Percentiles rank a stretch among this genome's conserved stretches.
Conservation (phyloP, 1,139 yeast species). For the Taphrina communis region DNA sequence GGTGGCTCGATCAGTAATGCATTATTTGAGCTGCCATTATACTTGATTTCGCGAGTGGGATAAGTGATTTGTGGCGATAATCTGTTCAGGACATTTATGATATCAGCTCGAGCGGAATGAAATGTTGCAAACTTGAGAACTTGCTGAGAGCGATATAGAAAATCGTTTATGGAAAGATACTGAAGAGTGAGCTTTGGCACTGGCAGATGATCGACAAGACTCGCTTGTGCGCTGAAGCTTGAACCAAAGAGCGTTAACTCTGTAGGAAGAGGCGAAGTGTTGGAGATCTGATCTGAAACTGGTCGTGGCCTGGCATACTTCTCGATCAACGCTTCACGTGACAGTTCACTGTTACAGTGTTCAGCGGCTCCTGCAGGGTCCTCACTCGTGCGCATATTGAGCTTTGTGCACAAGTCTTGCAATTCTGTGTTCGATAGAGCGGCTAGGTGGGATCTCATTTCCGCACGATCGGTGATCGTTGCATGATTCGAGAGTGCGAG, state of each 20-base stretch:
- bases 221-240: not conserved
- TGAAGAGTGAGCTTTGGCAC: constrained; percentile 49
- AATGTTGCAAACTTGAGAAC: constrained; percentile 47
- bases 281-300: constrained; percentile 18
- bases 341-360: constrained; percentile 34
- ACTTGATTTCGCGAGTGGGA: constrained; percentile 38
- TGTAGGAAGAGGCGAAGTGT: constrained; percentile 7
- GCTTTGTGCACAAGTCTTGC: constrained; percentile 1
- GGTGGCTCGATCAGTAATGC: constrained; percentile 48
- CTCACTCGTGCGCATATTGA: constrained; percentile 2
- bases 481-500: constrained; percentile 51
- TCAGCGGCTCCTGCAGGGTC: too few species aligned
- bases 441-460: constrained; percentile 49
- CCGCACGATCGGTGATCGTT: constrained; percentile 48
- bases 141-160: constrained; percentile 50
- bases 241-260: constrained; percentile 2
- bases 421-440: constrained; percentile 47
- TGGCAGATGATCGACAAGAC: constrained; percentile 42
- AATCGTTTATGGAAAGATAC: constrained; percentile 53
- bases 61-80: constrained; percentile 46
- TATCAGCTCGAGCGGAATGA: constrained; percentile 48
- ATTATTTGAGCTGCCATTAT: constrained; percentile 51
- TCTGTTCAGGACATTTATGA: constrained; percentile 48
- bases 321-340: constrained; percentile 46
- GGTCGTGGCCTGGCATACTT: constrained; percentile 42